Conservation (phyloP, 768 basidiomycete species). For the Leccinum olivaceopallidum region DNA sequence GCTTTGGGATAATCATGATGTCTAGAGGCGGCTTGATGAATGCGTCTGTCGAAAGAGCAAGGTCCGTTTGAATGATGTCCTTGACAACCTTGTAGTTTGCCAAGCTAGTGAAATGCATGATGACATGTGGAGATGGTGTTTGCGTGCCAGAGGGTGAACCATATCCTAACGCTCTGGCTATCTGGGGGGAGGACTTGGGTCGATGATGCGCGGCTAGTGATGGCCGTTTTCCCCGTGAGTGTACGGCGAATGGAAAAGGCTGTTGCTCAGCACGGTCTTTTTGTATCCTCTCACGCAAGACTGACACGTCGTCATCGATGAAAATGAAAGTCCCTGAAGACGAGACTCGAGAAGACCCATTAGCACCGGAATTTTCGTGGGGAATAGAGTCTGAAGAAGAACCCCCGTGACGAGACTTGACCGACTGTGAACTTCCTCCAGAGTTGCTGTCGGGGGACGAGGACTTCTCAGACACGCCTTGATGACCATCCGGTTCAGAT, state of each 20-base stretch:
- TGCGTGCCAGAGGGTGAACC: slow-evolving; percentile 30
- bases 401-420: slow-evolving; percentile 27
- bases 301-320: slow-evolving; percentile 88
- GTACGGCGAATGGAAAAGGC: slow-evolving; percentile 38
- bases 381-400: slow-evolving; percentile 14
- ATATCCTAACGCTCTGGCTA: slow-evolving; percentile 56
- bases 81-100: slow-evolving; percentile 87
- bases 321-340: slow-evolving; percentile 66
- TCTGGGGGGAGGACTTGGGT: slow-evolving; percentile 78
- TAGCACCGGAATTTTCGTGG: slow-evolving; percentile 25
- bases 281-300: slow-evolving; percentile 74
- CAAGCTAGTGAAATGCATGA: slow-evolving; percentile 91
- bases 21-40: slow-evolving; percentile 65
- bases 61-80: slow-evolving; percentile 71
- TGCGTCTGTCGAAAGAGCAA: slow-evolving; percentile 45
- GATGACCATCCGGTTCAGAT: slow-evolving; percentile 47
- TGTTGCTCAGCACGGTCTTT: slow-evolving; percentile 60
- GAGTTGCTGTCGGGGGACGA: slow-evolving; percentile 11
- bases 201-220: slow-evolving; percentile 67
- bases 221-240: slow-evolving; percentile 59
- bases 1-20: slow-evolving; percentile 96
- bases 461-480: slow-evolving; percentile 16
- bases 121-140: slow-evolving; percentile 38
- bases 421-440: slow-evolving; percentile 6
- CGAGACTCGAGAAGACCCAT: slow-evolving; percentile 26